Evolutionary conservation across 2,329 filamentous ascomycete species (phyloP), one percentile per base, ranked within the genome.

Genomic region (Penicillium palitans): DNA sequence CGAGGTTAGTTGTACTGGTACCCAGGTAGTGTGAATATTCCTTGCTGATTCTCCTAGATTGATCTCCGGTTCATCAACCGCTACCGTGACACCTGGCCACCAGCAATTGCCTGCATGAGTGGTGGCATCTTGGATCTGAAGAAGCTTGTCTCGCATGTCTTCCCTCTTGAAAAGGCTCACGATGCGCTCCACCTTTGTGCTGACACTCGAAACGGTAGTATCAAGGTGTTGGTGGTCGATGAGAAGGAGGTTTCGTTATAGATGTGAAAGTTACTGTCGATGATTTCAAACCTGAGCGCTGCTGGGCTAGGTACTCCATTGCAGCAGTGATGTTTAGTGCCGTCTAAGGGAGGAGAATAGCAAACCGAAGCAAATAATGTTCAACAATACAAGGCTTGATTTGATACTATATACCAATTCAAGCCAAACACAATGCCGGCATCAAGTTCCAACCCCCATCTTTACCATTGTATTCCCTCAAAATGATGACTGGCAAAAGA

Each of bases 41-140:
- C 29, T 8, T 31, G 15, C 50, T 56, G 40, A 60, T 35, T 45
- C 39, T 12, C 19, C n/a, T 61, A 86, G 83, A 88, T 90, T 62
- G 80, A 89, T 64, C 76, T 90, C 27, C 84, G 82, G 39, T 90
- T 90, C 74, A 90, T 89, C 69, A 89, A 90, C 70, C 80, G 87
- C 8, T 90, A 90, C 69, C 79, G 82, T 41, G 86, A 90, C 66
- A 89, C 87, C 0, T 90, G 87, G 87, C 87, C 87, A 0, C 81
- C 83, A 0, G 87, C 84, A 0, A 87, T 90, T 35, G 78, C 83
- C 7, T 84, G 83, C 48, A 68, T 90, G 29, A 80, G 79, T 41
- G 84, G 85, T 4, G 83, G 82, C 0, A 78, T 89, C 1, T 68
- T 90, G 9, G 81, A 89, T 67, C 74, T 88, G 21, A 86, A 86